A percentile compares a stretch with the other conserved stretches of the same genome.
These are phyloP conservation scores for Cunninghamia lanceolata DNA, from an alignment of 75 land plant genomes.

Conservation along the genomic window DNA sequence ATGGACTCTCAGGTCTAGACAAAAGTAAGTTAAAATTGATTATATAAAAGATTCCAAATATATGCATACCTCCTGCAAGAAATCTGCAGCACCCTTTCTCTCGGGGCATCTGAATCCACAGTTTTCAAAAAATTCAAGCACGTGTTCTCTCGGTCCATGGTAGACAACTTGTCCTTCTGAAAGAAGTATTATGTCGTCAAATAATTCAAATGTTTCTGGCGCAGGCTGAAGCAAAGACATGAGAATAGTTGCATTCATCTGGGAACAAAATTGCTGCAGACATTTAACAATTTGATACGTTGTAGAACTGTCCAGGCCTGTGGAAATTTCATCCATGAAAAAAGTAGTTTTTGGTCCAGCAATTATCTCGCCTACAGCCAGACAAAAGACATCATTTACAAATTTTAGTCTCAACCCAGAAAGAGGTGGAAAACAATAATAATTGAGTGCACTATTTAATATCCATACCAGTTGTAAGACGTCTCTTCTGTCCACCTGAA, in stretches of 20 bases:
- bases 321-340: constrained; percentile 38
- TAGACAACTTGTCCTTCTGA: constrained; percentile 77
- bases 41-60: not conserved
- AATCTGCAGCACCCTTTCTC: constrained; percentile 77
- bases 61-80: constrained; percentile 62
- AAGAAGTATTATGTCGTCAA: constrained; percentile 37
- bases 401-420: not conserved
- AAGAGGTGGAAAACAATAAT: not conserved
- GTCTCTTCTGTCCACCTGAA: constrained; percentile 37
- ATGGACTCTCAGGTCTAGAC: too few species aligned
- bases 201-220: constrained; percentile 34
- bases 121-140: constrained; percentile 63
- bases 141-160: constrained; percentile 71
- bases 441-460: not conserved
- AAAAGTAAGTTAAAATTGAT: not conserved
- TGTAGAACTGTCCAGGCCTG: constrained; percentile 36
- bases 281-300: constrained; percentile 32
- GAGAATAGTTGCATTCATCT: constrained; percentile 27
- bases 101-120: constrained; percentile 46
- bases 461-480: constrained; percentile 28
- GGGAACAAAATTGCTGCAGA: constrained; percentile 23
- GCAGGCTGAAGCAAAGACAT: constrained; percentile 43
- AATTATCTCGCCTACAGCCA: constrained; percentile 31
- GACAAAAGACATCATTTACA: not conserved
- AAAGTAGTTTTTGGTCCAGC: constrained; percentile 38